A percentile compares a stretch with the other conserved stretches of the same genome.
Conservation (phyloP, 208 protist species). For the Kentomonas sorsogonicus region DNA sequence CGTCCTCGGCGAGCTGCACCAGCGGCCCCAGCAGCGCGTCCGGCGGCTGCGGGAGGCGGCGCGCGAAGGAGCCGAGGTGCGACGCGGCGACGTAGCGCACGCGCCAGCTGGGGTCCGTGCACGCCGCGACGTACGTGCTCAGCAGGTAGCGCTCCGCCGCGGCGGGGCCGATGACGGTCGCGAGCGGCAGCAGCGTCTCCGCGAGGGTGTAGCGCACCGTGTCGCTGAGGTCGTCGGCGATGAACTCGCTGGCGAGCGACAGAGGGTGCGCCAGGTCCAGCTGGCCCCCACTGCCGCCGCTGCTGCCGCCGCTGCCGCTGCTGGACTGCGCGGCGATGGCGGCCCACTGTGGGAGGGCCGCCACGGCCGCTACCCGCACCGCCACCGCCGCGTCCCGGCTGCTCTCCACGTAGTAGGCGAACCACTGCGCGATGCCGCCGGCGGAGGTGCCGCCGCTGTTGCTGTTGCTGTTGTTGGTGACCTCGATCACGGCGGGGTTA, state of each 20-base stretch:
- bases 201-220: slow-evolving; percentile 59
- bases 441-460: too few species aligned
- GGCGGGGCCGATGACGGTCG: slow-evolving; percentile 40
- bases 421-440: slow-evolving; percentile 58
- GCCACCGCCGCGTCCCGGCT: slow-evolving; percentile 40
- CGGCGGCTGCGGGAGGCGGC: slow-evolving; percentile 27
- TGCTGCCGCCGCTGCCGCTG: too few species aligned
- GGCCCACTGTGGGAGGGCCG: slow-evolving; percentile 55
- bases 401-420: slow-evolving; percentile 56
- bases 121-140: slow-evolving; percentile 29
- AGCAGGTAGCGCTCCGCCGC: slow-evolving; percentile 51
- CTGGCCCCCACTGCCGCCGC: too few species aligned
- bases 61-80: slow-evolving; percentile 39
- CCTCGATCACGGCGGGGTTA: slow-evolving; percentile 31
- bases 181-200: slow-evolving; percentile 40
- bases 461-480: slow-evolving; percentile 35
- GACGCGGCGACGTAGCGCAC: slow-evolving; percentile 64
- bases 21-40: slow-evolving; percentile 45
- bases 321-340: too few species aligned
- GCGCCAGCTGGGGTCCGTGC: slow-evolving; percentile 65
- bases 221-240: slow-evolving; percentile 64
- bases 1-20: slow-evolving; percentile 41
- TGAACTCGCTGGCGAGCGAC: slow-evolving; percentile 47
- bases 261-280: slow-evolving; percentile 49
- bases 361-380: slow-evolving; percentile 51